A percentile compares a stretch with the other conserved stretches of the same genome.
Conservation (phyloP, 768 basidiomycete species). For the Leccinum obscurum region DNA sequence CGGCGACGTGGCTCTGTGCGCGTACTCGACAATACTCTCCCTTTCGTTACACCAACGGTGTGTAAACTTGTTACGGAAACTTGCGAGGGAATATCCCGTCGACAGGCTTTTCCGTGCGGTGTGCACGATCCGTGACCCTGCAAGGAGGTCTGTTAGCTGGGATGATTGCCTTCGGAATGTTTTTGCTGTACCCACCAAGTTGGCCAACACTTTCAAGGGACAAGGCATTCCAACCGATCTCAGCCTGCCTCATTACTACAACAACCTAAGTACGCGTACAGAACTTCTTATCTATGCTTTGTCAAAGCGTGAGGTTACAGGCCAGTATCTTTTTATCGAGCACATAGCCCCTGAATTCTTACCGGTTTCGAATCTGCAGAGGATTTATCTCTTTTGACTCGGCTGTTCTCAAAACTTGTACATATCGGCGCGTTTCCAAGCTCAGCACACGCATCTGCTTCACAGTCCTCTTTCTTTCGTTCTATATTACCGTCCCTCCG, state of each 20-base stretch:
- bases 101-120: constrained; percentile 62
- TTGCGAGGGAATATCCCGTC: constrained; percentile 64
- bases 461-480: constrained; percentile 72
- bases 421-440: constrained; percentile 66
- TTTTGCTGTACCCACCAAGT: constrained; percentile 69
- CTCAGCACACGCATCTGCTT: constrained; percentile 47
- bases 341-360: constrained; percentile 11
- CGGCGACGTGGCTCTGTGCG: constrained; percentile 52
- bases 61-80: constrained; percentile 51
- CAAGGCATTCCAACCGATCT: constrained; percentile 48
- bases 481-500: constrained; percentile 51
- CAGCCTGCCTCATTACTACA: constrained; percentile 57
- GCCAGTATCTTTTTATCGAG: constrained; percentile 35
- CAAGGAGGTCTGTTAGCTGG: constrained; percentile 52
- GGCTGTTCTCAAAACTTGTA: constrained; percentile 65
- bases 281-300: constrained; percentile 53
- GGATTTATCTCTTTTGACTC: constrained; percentile 42
- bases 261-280: constrained; percentile 49
- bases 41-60: constrained; percentile 49
- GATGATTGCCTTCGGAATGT: constrained; percentile 71
- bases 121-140: constrained; percentile 33
- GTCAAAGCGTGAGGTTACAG: constrained; percentile 38
- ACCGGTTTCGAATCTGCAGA: constrained; percentile 32
- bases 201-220: constrained; percentile 66
- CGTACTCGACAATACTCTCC: constrained; percentile 66